Evolutionary conservation across 345 rosid species (phyloP).

Genomic region (Schrenkiella parvula): DNA sequence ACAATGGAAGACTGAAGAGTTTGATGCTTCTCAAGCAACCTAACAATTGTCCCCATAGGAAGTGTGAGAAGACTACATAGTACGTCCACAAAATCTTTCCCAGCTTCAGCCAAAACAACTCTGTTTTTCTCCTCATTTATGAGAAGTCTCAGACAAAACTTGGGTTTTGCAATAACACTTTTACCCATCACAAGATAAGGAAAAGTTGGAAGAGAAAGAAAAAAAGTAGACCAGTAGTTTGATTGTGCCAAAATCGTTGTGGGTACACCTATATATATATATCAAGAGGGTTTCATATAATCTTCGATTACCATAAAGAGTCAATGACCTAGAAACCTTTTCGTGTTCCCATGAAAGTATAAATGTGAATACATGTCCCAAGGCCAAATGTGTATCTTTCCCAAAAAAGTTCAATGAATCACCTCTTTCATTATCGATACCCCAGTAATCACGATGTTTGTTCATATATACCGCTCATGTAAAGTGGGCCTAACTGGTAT

Average conservation of each 20-base stretch:
- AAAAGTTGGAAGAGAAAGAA: neutral
- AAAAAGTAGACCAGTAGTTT: neutral
- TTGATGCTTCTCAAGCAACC: constrained; percentile 20
- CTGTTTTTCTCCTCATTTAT: constrained; percentile 16
- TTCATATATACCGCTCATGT: no score
- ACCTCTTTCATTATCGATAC: no score
- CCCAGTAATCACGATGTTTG: no score
- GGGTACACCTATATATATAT: neutral
- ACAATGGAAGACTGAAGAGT: neutral
- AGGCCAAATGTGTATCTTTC: neutral
- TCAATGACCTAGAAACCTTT: neutral
- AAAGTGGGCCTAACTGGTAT: no score
- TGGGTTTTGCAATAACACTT: neutral
- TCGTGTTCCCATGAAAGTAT: neutral
- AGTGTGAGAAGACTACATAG: constrained; percentile 27
- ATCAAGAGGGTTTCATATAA: neutral
- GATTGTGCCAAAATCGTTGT: neutral
- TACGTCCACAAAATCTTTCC: constrained; percentile 28
- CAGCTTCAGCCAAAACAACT: constrained; percentile 33
- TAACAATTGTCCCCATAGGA: constrained; percentile 23
- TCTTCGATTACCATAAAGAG: neutral
- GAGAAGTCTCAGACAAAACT: constrained; percentile 26
- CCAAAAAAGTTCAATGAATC: no score
- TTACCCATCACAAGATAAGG: neutral
- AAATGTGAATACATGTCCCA: neutral